Conservation (phyloP, 1,284 basidiomycete genomes). For the Pyrrhoderma noxium region DNA sequence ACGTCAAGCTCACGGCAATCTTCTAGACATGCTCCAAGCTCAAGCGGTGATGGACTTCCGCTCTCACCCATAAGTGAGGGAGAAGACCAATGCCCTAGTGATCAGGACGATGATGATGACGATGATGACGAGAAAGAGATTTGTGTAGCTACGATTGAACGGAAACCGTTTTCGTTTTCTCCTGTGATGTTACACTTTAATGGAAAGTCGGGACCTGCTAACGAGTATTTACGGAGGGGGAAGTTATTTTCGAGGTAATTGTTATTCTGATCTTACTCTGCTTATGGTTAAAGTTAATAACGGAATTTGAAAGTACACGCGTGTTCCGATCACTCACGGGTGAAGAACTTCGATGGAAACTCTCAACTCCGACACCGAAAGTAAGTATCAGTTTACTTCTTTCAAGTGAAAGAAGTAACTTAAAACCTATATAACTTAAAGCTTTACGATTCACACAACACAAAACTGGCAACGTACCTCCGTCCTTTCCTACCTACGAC, state of each 20-base stretch:
- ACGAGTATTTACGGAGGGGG: conserved; percentile 1
- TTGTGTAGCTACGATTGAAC: conserved; percentile 5
- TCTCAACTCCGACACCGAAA: conserved; percentile 10
- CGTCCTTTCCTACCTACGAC: conserved; percentile 5
- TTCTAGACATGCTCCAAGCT: too few species aligned
- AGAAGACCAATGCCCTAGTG: background rate
- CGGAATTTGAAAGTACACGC: conserved; percentile 4
- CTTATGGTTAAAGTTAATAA: background rate
- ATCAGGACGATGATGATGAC: background rate
- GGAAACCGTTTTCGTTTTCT: conserved; percentile 1
- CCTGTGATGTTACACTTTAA: conserved; percentile 7
- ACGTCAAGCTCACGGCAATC: too few species aligned
- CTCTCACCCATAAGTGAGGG: background rate
- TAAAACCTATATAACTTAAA: background rate
- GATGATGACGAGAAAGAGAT: background rate
- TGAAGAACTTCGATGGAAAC: conserved; percentile 6
- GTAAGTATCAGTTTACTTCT: background rate
- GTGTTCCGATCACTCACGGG: conserved; percentile 8
- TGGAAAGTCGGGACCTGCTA: background rate
- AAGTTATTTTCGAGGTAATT: conserved; percentile 9
- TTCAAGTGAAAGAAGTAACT: background rate
- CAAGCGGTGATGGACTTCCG: background rate
- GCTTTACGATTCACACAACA: conserved; percentile 8
- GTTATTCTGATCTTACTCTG: background rate
- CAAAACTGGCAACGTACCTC: conserved; percentile 1